Percentiles rank a stretch among this genome's conserved stretches.
phyloP scores from a whole-genome alignment of 148 eudicot genomes.

The Dysphania ambrosioides region DNA sequence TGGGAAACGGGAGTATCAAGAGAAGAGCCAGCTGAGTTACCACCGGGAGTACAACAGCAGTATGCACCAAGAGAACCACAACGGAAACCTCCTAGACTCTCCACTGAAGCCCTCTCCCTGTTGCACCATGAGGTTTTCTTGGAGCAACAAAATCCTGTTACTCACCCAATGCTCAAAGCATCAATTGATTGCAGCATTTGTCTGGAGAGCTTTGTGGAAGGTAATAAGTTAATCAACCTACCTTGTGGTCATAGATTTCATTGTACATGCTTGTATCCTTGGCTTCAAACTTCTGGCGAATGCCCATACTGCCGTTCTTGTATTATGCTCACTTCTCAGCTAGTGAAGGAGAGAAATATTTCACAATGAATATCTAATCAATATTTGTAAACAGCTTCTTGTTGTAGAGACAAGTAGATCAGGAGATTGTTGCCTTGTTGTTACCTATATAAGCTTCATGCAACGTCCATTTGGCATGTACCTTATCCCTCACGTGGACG shows the following conservation, averaged over 20 bases:
- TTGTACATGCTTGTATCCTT: slow-evolving; percentile 63
- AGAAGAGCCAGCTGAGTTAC: slow-evolving; percentile 30
- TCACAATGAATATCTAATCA: neutral
- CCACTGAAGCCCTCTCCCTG: slow-evolving; percentile 38
- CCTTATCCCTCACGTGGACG: neutral
- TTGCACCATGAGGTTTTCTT: slow-evolving; percentile 50
- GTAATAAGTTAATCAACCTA: slow-evolving; percentile 56
- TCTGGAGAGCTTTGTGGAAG: slow-evolving; percentile 69
- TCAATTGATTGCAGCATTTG: slow-evolving; percentile 72
- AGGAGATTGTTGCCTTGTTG: neutral
- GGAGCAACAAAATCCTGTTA: slow-evolving; percentile 14
- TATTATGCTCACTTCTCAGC: slow-evolving; percentile 26
- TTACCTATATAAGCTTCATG: neutral
- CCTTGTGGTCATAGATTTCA: slow-evolving; percentile 73
- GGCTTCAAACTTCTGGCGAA: slow-evolving; percentile 70
- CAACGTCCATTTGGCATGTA: neutral
- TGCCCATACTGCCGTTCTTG: slow-evolving; percentile 72
- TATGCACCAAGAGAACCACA: slow-evolving; percentile 28
- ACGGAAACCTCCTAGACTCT: slow-evolving; percentile 56
- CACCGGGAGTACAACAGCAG: slow-evolving; percentile 15
- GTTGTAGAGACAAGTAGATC: too few species aligned
- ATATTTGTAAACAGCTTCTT: neutral
- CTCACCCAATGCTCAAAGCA: slow-evolving; percentile 21
- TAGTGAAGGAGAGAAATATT: neutral
- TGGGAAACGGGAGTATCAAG: slow-evolving; percentile 45